These are phyloP conservation scores for Rhamnella rubrinervis DNA, from an alignment of 331 rosid species.

Conservation along the genomic window DNA sequence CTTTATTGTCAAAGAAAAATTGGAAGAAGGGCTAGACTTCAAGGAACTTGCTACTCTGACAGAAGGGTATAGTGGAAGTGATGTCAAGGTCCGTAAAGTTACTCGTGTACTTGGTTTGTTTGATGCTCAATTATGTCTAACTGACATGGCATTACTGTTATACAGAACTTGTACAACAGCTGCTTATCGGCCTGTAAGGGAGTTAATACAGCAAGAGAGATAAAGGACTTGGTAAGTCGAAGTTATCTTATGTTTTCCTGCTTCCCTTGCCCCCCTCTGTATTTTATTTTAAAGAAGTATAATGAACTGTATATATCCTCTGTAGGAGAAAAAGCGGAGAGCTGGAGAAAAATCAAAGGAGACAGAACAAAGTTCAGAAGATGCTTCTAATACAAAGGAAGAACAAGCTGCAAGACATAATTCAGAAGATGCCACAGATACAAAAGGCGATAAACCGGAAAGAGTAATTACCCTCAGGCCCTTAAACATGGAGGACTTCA, in stretches of 20 bases:
- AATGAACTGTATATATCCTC: neutral
- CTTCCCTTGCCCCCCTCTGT: neutral
- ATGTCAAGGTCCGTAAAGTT: constrained; percentile 61
- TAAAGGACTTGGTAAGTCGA: constrained; percentile 58
- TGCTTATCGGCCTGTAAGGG: constrained; percentile 89
- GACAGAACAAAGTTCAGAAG: constrained; percentile 13
- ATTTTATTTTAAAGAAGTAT: neutral
- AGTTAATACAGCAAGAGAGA: constrained; percentile 81
- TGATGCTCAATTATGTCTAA: constrained; percentile 9
- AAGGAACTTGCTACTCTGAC: constrained; percentile 80
- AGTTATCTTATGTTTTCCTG: neutral
- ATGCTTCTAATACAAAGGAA: constrained; percentile 18
- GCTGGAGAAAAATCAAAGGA: constrained; percentile 21
- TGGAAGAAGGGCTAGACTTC: constrained; percentile 54
- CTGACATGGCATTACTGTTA: constrained; percentile 6
- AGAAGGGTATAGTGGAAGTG: constrained; percentile 96
- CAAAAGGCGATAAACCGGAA: constrained; percentile 35
- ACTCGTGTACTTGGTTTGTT: constrained; percentile 10
- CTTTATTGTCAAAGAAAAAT: constrained; percentile 70
- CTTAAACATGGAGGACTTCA: constrained; percentile 76
- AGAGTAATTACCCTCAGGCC: constrained; percentile 73
- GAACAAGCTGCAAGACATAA: constrained; percentile 10
- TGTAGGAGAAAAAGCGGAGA: constrained; percentile 65
- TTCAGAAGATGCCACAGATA: constrained; percentile 12
- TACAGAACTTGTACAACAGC: constrained; percentile 86